Evolutionary conservation across 208 protist species (phyloP), one percentile per base, ranked within the genome.

Genomic region (Acanthamoeba polyphaga): DNA sequence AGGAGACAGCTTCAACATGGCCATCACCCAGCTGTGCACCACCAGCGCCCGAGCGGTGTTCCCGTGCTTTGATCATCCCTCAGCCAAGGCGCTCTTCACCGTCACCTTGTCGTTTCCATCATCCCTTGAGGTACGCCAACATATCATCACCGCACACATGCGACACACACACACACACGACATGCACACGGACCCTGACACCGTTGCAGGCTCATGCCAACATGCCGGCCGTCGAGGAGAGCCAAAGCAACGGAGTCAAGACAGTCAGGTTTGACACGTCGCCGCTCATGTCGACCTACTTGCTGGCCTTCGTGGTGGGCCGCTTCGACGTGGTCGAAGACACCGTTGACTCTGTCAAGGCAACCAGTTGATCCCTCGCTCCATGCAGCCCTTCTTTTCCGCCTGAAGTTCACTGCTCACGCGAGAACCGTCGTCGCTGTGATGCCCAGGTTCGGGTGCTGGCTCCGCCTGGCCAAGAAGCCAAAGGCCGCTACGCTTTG

Each of bases 251-350:
- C 6, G 72, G 43, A 7, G 34, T 82, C 8, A 32, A 60, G 82
- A 89, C 53, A 22, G 87, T 92, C n/a, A 29, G 53, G 34, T 92
- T 92, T 43, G 60, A n/a, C 29, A 70, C 17, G 0, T 96, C 98
- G 7, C 98, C 97, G n/a, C 49, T 87, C 8, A 99, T 99, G 98
- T 97, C 96, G 4, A 99, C 98, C 24, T 99, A 99, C 62, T 68
- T 99, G 12, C 34, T 99, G 24, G 98, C 98, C 6, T 99, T 99
- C 78, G 95, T 98, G 19, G 97, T 99, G 34, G 99, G 99, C 93
- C 97, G 98, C 51, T 99, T 99, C 95, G 96, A 97, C n/a, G 97
- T 97, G 53, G 85, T 99, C 27, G 97, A 98, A 94, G 93, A 93
- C 9, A 49, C 2, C 84, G 15, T 49, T 0, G 49, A 62, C 6